Evolutionary conservation across 306 rosid species (phyloP), one percentile per base, ranked within the genome.

Genomic region (Arachis stenosperma): DNA sequence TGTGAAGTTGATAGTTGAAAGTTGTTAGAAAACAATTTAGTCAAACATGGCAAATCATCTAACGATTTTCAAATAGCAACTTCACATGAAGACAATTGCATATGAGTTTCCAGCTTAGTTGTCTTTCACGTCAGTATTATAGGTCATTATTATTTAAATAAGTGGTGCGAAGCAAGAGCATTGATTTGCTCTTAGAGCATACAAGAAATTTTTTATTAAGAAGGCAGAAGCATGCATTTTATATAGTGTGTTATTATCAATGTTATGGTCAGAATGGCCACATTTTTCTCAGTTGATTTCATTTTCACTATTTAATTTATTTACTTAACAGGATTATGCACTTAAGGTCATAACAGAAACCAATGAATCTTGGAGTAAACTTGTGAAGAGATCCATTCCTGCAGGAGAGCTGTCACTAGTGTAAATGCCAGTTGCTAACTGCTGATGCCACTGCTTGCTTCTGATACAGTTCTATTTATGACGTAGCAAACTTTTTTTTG

Each of bases 331-430:
- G 97, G 95, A 88, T 61, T 91, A 73, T 78, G 97, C 97, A 5
- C 90, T 87, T 9, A 85, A 90, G 83, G 84, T 93, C 76, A 93
- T 93, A 67, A 75, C 77, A 8, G 97, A 93, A 85, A 87, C 98
- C 77, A 86, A 93, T 8, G 91, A 88, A 68, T 86, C 98, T 4
- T 90, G 98, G 98, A 92, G 88, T 69, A 91, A 87, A 70, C 90
- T 93, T 27, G 71, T 90, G 56, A 90, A 87, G 88, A 87, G 98
- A 90, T 88, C 93, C 41, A 75, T 89, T 80, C 90, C 89, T 47
- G 83, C 90, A 2, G 96, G 97, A 82, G 98, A 86, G 76, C 75
- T 91, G 53, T 87, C 97, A n/a, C 97, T 91, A 53, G 75, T 58
- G 66, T 91, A 90, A 79, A 80, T 75, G 79, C 77, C 4, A 33